Evolutionary conservation across 2,329 filamentous ascomycete species (phyloP).

Genomic region (Cordyceps javanica): DNA sequence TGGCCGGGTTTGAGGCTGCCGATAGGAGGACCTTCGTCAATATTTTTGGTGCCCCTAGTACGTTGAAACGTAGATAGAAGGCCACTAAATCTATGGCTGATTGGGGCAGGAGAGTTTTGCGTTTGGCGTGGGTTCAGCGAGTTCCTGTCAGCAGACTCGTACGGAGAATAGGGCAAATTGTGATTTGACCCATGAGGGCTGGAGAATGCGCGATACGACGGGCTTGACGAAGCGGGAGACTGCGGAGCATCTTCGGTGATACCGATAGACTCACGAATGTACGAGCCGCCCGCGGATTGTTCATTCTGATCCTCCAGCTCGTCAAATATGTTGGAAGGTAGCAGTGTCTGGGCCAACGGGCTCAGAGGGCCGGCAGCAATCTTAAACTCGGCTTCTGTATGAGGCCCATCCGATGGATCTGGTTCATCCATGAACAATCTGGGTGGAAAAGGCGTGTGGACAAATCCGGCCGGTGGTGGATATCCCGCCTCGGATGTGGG

Average conservation of each 20-base stretch:
- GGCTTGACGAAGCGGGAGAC: conserved; percentile 54
- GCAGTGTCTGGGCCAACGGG: conserved; percentile 65
- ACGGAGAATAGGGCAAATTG: conserved; percentile 49
- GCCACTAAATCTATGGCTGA: conserved; percentile 36
- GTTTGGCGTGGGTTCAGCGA: conserved; percentile 36
- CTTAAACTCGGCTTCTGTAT: conserved; percentile 58
- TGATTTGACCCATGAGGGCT: conserved; percentile 57
- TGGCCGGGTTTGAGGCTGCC: conserved; percentile 66
- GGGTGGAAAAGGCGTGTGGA: conserved; percentile 44
- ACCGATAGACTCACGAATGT: conserved; percentile 25
- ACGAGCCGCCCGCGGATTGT: conserved; percentile 27
- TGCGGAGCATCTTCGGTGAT: conserved; percentile 41
- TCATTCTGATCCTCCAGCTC: conserved; percentile 57
- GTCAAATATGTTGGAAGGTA: conserved; percentile 63
- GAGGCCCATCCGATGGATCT: conserved; percentile 32
- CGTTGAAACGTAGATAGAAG: conserved; percentile 57
- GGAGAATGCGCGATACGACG: conserved; percentile 51
- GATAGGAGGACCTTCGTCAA: conserved; percentile 45
- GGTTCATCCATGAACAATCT: conserved; percentile 41
- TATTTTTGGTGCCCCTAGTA: conserved; percentile 54
- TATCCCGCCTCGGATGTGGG: conserved; percentile 36
- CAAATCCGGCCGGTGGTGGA: conserved; percentile 48
- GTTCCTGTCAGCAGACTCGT: conserved; percentile 41
- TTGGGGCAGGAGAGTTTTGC: conserved; percentile 28
- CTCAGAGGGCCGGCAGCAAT: conserved; percentile 65